Base-by-base conservation (phyloP, 2,329 filamentous ascomycete genomes). In the Penicillium sp. region DNA sequence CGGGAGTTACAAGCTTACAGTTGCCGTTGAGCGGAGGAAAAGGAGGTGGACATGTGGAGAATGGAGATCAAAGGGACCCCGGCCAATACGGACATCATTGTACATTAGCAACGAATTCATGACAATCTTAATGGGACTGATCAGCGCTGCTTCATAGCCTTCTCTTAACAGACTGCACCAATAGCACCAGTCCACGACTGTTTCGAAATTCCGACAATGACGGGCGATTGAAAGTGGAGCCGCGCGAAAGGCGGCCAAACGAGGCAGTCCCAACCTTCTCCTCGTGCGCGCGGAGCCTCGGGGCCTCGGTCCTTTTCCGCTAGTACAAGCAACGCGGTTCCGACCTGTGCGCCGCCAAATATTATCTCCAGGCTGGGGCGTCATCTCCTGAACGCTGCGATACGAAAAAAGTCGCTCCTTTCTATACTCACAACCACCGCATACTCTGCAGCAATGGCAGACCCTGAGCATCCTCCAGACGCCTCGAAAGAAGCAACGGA, bases 271-370 rank as follows among this genome's bases (percentile, higher is more conserved):
- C 48, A 60, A 61, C 59, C 59, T 57, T 57, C 38, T 47, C 41
- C 52, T 34, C 31, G 41, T 47, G 41, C 25, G 28, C n/a, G 41
- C 42, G 28, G 39, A 59, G 58, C 58, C 67, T 65, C 69, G 68
- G 67, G 70, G 62, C 70, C 70, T 72, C 70, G 70, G 70, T 65
- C 58, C 54, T 53, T 67, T 62, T 57, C 59, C 51, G 51, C 51
- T 11, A 34, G 59, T 42, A 31, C 42, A 39, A 48, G 34, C 14
- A 25, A 49, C 52, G 52, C 57, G 59, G 60, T 62, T 58, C 54
- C 51, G 45, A 48, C 47, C 49, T 54, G n/a, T 22, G 39, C 39
- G 39, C 39, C 39, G 17, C 22, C 22, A n/a, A 25, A 17, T 1
- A 28, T 20, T 43, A 20, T 49, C 38, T 20, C 20, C 20, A 20